Base-by-base conservation (phyloP, 495 filamentous ascomycete genomes). In the Parmelia sp. region DNA sequence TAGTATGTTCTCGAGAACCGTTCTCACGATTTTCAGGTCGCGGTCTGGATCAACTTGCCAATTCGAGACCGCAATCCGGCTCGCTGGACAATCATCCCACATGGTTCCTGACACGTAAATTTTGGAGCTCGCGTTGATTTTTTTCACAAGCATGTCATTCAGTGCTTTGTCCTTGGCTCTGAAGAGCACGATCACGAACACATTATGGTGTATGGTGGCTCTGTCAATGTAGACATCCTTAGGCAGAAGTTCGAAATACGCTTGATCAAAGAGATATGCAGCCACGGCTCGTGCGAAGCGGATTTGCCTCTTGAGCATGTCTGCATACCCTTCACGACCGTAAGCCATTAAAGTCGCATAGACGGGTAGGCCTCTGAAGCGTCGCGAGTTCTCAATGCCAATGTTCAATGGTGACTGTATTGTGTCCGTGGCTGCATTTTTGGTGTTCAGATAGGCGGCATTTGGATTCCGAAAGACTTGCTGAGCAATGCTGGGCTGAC, bases 321-420 rank as follows among this genome's bases (percentile, higher is more conserved):
- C 77, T 7, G 75, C 77, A 68, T 93, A 88, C 4, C 91, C 92
- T 12, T 79, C 69, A 14, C 79, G 78, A 6, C 93, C 93, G 65
- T 94, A 89, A 42, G 86, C 85, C n/a, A 86, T 68, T 1, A 96
- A 79, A 0, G 87, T 86, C 14, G 91, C 87, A 67, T 96, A 96
- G 6, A 91, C 90, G 0, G 93, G 93, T 25, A 96, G 77, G 0
- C 91, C 93, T 57, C 93, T 83, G 77, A 97, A 95, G 21, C 93
- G 86, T 45, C 92, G 83, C 9, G 92, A 96, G 71, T 97, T 97
- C 69, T 96, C 92, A 29, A 97, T 75, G 27, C 92, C 90, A 61
- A 92, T 86, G 75, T 96, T 93, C 21, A 96, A 77, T 0, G 93
- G 92, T 37, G 90, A 93, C 27, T 84, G 86, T 65, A 96, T 89